Evolutionary conservation across 2,329 filamentous ascomycete species (phyloP).

Genomic region (Calonectria leucothoes): DNA sequence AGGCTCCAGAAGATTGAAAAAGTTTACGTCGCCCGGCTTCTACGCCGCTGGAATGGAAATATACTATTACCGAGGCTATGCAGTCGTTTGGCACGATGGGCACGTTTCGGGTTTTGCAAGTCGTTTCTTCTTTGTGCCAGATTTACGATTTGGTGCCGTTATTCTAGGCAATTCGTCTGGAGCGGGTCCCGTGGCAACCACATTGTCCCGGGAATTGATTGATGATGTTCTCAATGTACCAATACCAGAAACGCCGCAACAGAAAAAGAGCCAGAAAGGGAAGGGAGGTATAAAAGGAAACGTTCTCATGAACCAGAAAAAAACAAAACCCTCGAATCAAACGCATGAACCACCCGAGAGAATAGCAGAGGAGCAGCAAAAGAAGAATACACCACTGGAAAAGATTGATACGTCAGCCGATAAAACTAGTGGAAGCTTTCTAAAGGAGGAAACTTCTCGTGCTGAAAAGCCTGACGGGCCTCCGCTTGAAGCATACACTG

Average conservation of each 20-base stretch:
- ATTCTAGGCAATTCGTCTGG: constrained; percentile 40
- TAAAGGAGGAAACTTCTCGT: not conserved
- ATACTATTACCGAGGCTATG: constrained; percentile 32
- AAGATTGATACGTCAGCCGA: not conserved
- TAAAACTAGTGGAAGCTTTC: too few relatives aligned
- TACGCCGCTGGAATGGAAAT: constrained; percentile 41
- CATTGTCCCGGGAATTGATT: constrained; percentile 35
- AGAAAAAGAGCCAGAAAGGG: not conserved
- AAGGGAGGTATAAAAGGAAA: not conserved
- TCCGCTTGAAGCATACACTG: constrained; percentile 29
- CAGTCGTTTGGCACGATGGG: constrained; percentile 41
- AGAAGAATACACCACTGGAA: too few relatives aligned
- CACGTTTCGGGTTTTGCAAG: constrained; percentile 39
- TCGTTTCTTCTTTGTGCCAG: constrained; percentile 43
- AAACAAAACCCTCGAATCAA: not conserved
- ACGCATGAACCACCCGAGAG: not conserved
- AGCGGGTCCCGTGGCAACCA: constrained; percentile 21
- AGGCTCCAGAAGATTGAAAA: constrained; percentile 9
- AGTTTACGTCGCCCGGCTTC: constrained; percentile 15
- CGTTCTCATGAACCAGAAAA: not conserved
- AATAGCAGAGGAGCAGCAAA: accelerated
- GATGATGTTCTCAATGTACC: constrained; percentile 27
- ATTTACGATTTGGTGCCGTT: constrained; percentile 38
- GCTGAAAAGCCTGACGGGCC: not conserved
- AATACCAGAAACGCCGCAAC: not conserved